Percentiles rank a stretch among this genome's conserved stretches.
Conservation (phyloP, 2,329 filamentous ascomycete genomes). For the Pseudogymnoascus pannorum region DNA sequence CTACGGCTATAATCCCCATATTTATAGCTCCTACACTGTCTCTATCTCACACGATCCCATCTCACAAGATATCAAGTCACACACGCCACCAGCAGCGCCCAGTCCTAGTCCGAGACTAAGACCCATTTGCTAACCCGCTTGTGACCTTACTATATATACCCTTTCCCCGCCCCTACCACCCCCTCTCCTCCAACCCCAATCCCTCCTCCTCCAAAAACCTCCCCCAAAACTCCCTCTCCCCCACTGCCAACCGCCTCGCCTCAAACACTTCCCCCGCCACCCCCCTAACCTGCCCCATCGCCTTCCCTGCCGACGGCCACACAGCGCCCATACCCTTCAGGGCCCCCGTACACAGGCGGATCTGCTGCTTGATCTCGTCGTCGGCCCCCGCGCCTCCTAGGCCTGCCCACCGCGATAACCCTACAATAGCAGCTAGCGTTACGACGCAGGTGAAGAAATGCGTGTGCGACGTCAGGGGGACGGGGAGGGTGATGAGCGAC, state of each 20-base stretch:
- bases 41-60: too few species aligned
- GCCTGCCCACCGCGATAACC: constrained; percentile 68
- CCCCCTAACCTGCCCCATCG: constrained; percentile 65
- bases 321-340: constrained; percentile 25
- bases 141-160: too few species aligned
- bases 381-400: constrained; percentile 31
- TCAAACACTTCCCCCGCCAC: constrained; percentile 68
- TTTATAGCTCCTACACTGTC: too few species aligned
- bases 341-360: constrained; percentile 58
- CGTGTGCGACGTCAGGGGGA: constrained; percentile 64
- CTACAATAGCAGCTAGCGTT: constrained; percentile 71
- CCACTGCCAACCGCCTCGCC: constrained; percentile 24
- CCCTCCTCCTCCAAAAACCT: constrained; percentile 26
- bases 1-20: too few species aligned
- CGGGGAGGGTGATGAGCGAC: constrained; percentile 65
- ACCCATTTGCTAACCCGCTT: too few species aligned
- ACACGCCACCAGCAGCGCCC: too few species aligned
- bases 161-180: too few species aligned
- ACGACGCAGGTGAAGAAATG: constrained; percentile 80
- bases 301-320: constrained; percentile 44
- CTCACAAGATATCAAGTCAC: too few species aligned
- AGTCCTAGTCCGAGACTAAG: too few species aligned
- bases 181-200: constrained; percentile 23
- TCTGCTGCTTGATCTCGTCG: constrained; percentile 63
- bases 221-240: constrained; percentile 24